These are phyloP conservation scores for Spergularia marina DNA, from an alignment of 148 eudicot species.

Conservation along the genomic window DNA sequence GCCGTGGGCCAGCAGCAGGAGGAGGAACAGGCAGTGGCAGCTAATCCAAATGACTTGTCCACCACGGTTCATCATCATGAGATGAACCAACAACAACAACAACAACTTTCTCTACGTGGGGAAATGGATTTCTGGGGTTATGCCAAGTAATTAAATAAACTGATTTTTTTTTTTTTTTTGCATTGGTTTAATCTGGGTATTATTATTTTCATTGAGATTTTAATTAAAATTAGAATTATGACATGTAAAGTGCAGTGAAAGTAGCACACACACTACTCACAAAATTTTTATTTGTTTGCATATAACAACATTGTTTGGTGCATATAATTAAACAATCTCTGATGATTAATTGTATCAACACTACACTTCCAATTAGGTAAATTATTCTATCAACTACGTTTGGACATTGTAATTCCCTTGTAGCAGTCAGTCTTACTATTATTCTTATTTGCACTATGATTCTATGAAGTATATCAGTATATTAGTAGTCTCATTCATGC, in stretches of 20 bases:
- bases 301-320: slow-evolving; percentile 21
- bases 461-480: too few species aligned
- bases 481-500: too few species aligned
- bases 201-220: background rate
- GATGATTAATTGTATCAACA: slow-evolving; percentile 15
- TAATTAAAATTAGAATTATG: background rate
- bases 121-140: slow-evolving; percentile 96
- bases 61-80: slow-evolving; percentile 41
- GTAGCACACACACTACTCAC: background rate
- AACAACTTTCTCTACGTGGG: slow-evolving; percentile 47
- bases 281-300: slow-evolving; percentile 24
- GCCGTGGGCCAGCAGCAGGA: slow-evolving; percentile 31
- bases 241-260: slow-evolving; percentile 16
- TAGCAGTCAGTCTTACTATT: background rate
- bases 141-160: slow-evolving; percentile 33
- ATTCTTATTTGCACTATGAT: background rate
- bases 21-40: slow-evolving; percentile 15
- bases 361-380: background rate
- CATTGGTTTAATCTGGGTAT: background rate
- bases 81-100: slow-evolving; percentile 40
- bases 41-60: slow-evolving; percentile 24
- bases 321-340: slow-evolving; percentile 7
- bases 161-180: background rate
- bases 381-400: background rate
- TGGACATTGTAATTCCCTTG: slow-evolving; percentile 5